Evolutionary conservation across 495 filamentous ascomycete species (phyloP).

Genomic region (Talaromyces stipitatus): DNA sequence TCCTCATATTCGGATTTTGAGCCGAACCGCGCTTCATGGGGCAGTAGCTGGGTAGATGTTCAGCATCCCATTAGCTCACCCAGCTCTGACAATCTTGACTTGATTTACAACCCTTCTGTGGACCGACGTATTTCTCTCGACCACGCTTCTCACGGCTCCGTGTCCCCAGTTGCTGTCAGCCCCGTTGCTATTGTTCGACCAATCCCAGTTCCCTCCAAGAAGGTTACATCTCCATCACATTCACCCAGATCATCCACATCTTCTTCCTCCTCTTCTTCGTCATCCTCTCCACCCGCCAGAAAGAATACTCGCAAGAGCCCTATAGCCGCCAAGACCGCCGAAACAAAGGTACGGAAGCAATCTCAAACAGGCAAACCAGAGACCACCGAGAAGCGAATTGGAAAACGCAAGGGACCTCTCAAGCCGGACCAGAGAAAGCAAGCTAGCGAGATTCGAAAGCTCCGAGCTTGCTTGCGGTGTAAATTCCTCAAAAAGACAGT

Average conservation of each 20-base stretch:
- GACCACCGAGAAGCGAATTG: conserved; percentile 78
- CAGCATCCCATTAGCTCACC: conserved; percentile 63
- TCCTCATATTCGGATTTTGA: conserved; percentile 65
- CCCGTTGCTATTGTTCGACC: conserved; percentile 58
- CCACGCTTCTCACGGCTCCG: conserved; percentile 35
- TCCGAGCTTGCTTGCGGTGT: conserved; percentile 87
- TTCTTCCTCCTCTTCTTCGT: conserved; percentile 46
- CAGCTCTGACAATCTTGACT: conserved; percentile 57
- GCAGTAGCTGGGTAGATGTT: conserved; percentile 78
- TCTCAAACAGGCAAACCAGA: conserved; percentile 68
- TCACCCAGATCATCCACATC: conserved; percentile 46
- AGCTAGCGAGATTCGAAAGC: conserved; percentile 86
- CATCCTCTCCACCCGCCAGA: conserved; percentile 58
- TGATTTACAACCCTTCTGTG: conserved; percentile 42
- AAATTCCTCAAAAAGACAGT: conserved; percentile 95
- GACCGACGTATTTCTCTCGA: conserved; percentile 25
- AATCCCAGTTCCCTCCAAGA: conserved; percentile 61
- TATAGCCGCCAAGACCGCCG: conserved; percentile 65
- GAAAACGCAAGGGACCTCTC: conserved; percentile 76
- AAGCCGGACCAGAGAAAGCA: conserved; percentile 91
- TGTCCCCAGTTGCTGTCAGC: conserved; percentile 51
- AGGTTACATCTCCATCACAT: conserved; percentile 50
- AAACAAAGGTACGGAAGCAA: conserved; percentile 69
- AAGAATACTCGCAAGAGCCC: conserved; percentile 69
- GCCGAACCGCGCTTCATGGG: conserved; percentile 39